Evolutionary conservation across 331 rosid species (phyloP).

Genomic region (Quercus tomentella): DNA sequence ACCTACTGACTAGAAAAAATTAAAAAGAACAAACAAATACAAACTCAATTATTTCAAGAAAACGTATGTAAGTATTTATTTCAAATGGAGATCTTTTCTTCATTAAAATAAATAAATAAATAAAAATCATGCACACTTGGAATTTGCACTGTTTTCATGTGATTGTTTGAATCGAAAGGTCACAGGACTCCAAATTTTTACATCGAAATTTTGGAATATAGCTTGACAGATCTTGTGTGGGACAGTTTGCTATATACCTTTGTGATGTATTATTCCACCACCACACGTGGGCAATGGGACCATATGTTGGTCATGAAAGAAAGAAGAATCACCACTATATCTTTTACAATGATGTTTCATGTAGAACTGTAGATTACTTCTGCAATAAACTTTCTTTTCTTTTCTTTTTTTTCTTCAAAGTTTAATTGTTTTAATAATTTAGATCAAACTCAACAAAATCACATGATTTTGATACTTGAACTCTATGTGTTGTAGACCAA

Average conservation of each 20-base stretch:
- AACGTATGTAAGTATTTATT: no score
- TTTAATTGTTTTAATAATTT: no score
- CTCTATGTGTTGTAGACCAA: no score
- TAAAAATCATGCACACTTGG: no score
- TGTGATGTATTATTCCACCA: conserved; percentile 28
- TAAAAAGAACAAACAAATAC: no score
- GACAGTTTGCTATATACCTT: conserved; percentile 27
- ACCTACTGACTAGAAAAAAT: no score
- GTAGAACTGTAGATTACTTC: not conserved
- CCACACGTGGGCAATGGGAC: conserved; percentile 52
- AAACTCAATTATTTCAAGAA: no score
- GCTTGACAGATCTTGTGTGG: conserved; percentile 42
- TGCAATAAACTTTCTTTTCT: not conserved
- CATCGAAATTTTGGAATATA: not conserved
- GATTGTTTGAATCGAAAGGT: not conserved
- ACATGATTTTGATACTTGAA: no score
- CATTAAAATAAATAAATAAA: no score
- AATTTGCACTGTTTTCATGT: not conserved
- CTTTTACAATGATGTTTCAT: not conserved
- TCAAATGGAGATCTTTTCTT: no score
- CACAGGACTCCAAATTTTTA: not conserved
- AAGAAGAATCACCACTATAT: conserved; percentile 19
- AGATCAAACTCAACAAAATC: no score
- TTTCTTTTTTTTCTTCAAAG: not conserved
- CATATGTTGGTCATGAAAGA: conserved; percentile 27